A percentile compares a stretch with the other conserved stretches of the same genome.
These are phyloP conservation scores for Dinochytrium kinnereticum DNA, from an alignment of 371 early-diverging fungal species.

Conservation along the genomic window DNA sequence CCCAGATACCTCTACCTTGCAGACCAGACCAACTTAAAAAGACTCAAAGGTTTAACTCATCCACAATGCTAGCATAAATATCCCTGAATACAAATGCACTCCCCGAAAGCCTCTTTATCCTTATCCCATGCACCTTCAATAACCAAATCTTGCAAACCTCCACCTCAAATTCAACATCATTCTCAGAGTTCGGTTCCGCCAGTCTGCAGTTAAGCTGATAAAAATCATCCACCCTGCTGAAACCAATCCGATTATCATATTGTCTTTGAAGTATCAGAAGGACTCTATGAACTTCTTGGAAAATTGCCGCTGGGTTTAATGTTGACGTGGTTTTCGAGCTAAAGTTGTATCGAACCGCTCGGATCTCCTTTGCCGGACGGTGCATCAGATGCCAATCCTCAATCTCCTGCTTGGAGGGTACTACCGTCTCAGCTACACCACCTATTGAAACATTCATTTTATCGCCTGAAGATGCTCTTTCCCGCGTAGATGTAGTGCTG, in stretches of 20 bases:
- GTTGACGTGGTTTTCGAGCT: constrained; percentile 45
- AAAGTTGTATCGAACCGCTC: constrained; percentile 55
- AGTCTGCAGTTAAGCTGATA: constrained; percentile 50
- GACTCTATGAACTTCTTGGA: constrained; percentile 59
- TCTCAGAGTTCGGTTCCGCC: constrained; percentile 22
- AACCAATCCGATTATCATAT: constrained; percentile 38
- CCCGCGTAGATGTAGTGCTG: no score
- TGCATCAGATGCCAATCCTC: constrained; percentile 58
- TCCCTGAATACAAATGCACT: constrained; percentile 57
- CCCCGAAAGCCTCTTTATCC: constrained; percentile 59
- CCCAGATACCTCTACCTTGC: no score
- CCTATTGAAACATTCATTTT: background rate
- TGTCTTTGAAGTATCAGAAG: constrained; percentile 37
- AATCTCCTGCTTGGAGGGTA: constrained; percentile 51
- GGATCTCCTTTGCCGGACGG: constrained; percentile 52
- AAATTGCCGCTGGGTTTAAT: constrained; percentile 49
- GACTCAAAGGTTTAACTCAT: constrained; percentile 26
- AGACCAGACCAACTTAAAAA: no score
- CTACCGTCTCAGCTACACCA: background rate
- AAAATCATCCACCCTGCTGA: constrained; percentile 42
- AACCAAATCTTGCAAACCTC: constrained; percentile 65
- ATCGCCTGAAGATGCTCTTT: no score
- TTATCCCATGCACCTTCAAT: constrained; percentile 57
- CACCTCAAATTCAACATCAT: constrained; percentile 55
- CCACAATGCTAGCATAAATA: constrained; percentile 45